Conservation (phyloP, 257 asterid genomes). For the Parsonsia alboflavescens region DNA sequence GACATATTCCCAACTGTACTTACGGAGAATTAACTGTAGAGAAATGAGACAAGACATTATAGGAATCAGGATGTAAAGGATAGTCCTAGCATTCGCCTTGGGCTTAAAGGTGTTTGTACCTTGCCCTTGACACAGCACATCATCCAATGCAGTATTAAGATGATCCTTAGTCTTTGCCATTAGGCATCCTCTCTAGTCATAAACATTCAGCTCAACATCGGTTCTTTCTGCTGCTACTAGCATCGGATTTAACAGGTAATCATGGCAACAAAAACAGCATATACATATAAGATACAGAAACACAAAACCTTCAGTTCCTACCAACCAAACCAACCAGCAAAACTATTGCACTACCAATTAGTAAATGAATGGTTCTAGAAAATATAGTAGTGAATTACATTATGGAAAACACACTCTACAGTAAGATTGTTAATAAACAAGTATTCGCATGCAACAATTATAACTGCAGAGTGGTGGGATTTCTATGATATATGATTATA, state of each 20-base stretch:
- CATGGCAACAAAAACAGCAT: neutral
- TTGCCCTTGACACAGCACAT: neutral
- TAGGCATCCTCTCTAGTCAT: neutral
- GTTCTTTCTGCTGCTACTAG: neutral
- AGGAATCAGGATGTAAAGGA: too few species aligned
- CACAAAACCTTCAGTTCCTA: neutral
- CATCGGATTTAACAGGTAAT: neutral
- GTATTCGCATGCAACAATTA: neutral
- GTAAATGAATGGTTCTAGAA: neutral
- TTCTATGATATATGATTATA: neutral
- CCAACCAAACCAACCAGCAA: conserved; percentile 5
- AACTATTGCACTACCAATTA: neutral
- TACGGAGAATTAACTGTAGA: too few species aligned
- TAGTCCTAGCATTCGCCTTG: neutral
- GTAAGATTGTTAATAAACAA: neutral
- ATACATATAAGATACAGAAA: neutral
- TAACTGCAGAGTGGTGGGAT: neutral
- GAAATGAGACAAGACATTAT: too few species aligned
- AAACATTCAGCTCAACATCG: neutral
- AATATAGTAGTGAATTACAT: neutral
- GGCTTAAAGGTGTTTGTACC: neutral
- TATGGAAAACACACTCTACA: neutral
- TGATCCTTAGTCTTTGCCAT: neutral
- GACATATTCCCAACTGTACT: too few species aligned
- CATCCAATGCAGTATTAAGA: neutral